Percentiles rank a stretch among this genome's conserved stretches.
These are phyloP conservation scores for Botrytis squamosa DNA, from an alignment of 2,329 filamentous ascomycete genomes.

Conservation along the genomic window DNA sequence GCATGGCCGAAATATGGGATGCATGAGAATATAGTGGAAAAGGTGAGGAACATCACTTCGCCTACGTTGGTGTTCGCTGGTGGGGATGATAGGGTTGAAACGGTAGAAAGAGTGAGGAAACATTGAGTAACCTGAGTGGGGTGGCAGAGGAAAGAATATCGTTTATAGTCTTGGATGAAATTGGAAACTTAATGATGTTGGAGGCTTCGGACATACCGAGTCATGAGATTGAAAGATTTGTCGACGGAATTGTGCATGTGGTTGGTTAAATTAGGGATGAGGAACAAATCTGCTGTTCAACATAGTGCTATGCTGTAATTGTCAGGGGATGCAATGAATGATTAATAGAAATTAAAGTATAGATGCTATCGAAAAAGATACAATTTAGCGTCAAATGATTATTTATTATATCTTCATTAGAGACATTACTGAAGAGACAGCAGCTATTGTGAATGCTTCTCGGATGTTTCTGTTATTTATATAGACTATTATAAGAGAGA, in stretches of 20 bases:
- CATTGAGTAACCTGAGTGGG: constrained; percentile 28
- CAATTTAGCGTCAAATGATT: neutral
- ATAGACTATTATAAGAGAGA: neutral
- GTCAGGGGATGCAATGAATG: neutral
- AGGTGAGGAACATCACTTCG: constrained; percentile 27
- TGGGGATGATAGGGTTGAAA: constrained; percentile 40
- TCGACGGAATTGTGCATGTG: neutral
- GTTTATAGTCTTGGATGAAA: constrained; percentile 26
- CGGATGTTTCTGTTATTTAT: neutral
- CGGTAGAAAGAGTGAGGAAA: constrained; percentile 37
- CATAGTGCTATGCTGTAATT: neutral
- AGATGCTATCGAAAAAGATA: neutral
- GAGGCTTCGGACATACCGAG: constrained; percentile 23
- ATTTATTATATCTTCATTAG: neutral
- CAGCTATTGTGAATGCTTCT: neutral
- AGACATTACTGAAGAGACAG: too few species aligned
- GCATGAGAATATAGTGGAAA: constrained; percentile 38
- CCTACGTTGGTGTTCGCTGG: constrained; percentile 38
- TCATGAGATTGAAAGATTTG: constrained; percentile 5
- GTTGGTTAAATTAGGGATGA: too few species aligned
- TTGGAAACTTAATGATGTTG: constrained; percentile 27
- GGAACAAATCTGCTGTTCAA: neutral
- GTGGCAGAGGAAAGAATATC: constrained; percentile 13
- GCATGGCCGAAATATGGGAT: constrained; percentile 42
- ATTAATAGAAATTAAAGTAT: neutral